Conservation (phyloP, 805 yeast species). For the Candida yuanshanica region DNA sequence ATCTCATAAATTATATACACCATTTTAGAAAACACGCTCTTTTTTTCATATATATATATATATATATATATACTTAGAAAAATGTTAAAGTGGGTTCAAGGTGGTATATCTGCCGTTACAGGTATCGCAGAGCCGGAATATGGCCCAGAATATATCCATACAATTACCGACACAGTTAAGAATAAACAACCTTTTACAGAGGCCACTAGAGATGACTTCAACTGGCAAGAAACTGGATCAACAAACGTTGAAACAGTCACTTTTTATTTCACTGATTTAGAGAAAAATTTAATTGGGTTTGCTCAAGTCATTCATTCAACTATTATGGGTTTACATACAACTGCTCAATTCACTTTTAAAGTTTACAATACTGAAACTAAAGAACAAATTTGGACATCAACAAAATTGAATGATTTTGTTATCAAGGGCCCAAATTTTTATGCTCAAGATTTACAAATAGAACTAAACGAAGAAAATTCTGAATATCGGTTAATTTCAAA, state of each 20-base stretch:
- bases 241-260: constrained; percentile 96
- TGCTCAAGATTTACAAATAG: constrained; percentile 69
- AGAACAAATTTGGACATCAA: constrained; percentile 76
- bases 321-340: constrained; percentile 77
- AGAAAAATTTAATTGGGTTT: constrained; percentile 68
- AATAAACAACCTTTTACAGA: constrained; percentile 53
- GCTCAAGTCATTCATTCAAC: constrained; percentile 94
- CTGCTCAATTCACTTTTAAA: constrained; percentile 93
- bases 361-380: constrained; percentile 51
- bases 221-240: constrained; percentile 66
- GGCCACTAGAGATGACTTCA: constrained; percentile 61
- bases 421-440: constrained; percentile 71
- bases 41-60: no score
- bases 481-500: constrained; percentile 52
- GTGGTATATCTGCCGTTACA: constrained; percentile 86
- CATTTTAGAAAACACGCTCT: no score
- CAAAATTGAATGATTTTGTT: constrained; percentile 74
- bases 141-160: constrained; percentile 85
- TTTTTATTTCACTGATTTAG: constrained; percentile 70
- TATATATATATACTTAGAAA: not conserved
- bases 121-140: constrained; percentile 98
- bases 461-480: constrained; percentile 46
- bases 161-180: constrained; percentile 61
- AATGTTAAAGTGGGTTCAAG: constrained; percentile 81
- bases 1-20: no score